Conservation (phyloP, 192 early-diverging fungal genomes). For the Polychytrium aggregatum region DNA sequence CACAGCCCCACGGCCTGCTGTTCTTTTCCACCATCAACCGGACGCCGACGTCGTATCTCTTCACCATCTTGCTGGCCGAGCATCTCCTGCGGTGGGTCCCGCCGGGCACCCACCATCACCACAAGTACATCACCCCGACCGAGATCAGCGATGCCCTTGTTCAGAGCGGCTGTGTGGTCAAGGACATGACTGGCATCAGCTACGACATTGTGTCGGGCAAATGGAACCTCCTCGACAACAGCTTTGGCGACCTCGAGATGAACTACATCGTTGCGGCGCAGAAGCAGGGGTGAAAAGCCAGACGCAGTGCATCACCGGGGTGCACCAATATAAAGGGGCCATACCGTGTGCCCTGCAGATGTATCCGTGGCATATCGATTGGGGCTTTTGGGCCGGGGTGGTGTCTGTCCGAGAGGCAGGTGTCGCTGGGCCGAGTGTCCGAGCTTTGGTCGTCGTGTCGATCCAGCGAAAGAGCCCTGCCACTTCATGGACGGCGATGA, state of each 20-base stretch:
- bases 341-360: no score
- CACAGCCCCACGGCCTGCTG: constrained; percentile 53
- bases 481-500: no score
- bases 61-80: constrained; percentile 78
- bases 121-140: constrained; percentile 71
- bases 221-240: constrained; percentile 10
- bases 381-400: no score
- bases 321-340: no score
- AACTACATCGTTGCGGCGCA: constrained; percentile 23
- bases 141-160: constrained; percentile 40
- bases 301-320: no score
- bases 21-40: constrained; percentile 90
- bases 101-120: constrained; percentile 72
- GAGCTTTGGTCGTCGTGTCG: no score
- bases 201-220: constrained; percentile 14
- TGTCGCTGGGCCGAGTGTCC: no score
- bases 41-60: constrained; percentile 56
- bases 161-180: constrained; percentile 8
- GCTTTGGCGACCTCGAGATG: constrained; percentile 23
- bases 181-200: constrained; percentile 23
- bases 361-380: no score
- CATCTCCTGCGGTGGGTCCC: constrained; percentile 67
- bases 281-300: no score
- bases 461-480: no score
- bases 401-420: no score